Evolutionary conservation across 192 early-diverging fungal genomes (phyloP), one percentile per base, ranked within the genome.

Genomic region (Backusella macrospora): DNA sequence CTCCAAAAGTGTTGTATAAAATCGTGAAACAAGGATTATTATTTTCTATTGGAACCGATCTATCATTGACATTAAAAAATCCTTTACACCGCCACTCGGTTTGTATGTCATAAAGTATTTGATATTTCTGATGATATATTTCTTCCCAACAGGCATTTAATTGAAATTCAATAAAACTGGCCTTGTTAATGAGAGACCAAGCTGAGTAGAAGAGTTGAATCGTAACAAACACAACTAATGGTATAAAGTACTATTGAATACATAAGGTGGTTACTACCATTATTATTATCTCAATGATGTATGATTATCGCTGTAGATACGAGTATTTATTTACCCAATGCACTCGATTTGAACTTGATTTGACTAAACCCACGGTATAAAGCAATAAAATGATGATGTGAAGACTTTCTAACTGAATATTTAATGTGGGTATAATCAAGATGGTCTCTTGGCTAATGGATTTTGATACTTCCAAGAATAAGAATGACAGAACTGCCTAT

Each of bases 321-420:
- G 5, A 37, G 1, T 63, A 4, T 46, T 48, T 52, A 14, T 37
- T 70, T 70, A 70, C 68, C 68, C 68, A 70, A 37, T 70, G 64
- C n/a, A 65, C 40, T 10, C 42, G 45, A 48, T 48, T 70, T 29
- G 47, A 34, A 34, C 46, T 49, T 3, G 47, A 37, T 15, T 34
- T 15, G 16, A 38, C 34, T 3, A 70, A 46, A 29, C 44, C 26
- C 16, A 29, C 34, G 34, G 47, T 46, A 38, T 70, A 70, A 26
- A 70, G 14, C 8, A 70, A 16, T 38, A 70, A 6, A 49, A 49
- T 18, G 16, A 34, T n/a, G 8, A 70, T 49, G 34, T 46, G 68
- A 34, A 70, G 6, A 29, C 34, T 38, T 48, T 70, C 68, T 23
- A 70, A 14, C 4, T 46, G 68, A 49, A 46, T 34, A 37, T 49